Base-by-base conservation (phyloP, 1,284 basidiomycete species). In the Ceratobasidium papillatum region DNA sequence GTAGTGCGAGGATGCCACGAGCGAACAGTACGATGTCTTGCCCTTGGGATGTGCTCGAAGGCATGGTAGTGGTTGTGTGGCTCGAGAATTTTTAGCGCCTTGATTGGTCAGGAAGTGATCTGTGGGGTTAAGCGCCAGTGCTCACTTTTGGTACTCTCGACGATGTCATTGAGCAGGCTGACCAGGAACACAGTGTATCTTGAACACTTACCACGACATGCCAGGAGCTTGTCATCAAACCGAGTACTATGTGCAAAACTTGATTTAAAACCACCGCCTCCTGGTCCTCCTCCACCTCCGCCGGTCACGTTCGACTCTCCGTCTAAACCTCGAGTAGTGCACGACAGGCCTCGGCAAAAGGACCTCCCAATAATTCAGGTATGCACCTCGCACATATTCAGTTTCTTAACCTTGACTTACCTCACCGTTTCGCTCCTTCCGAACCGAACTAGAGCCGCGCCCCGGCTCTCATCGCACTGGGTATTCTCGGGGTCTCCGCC, bases 1-100 rank as follows among this genome's bases (percentile, higher is more conserved):
- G 87, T 68, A 94, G 87, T 34, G 94, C 89, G 75, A 96, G 86
- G 11, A 93, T 87, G 9, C 94, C 93, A 41, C 94, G 89, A 11
- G 95, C 94, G 79, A 96, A 95, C 77, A 93, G 87, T 38, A 92
- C 80, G 22, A 80, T 51, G 17, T 69, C 69, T n/a, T 58, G 69
- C n/a, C 56, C 49, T 51, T 72, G 43, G 34, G 45, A 61, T n/a
- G 47, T 65, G 69, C 69, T 72, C 47, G 69, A 52, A 25, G 69
- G 30, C 69, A 72, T 72, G 19, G 36, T 51, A 32, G 54, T 72
- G 11, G 58, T 45, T 34, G 45, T 27, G 32, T 41, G 52, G 51
- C 52, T 43, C 36, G 38, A 62, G 45, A 72, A 72, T 72, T 72
- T 72, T 62, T 72, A 43, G 69, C 54, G 58, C 54, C 34, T 22